phyloP scores from a whole-genome alignment of 2,329 filamentous ascomycete genomes.

The Dactylellina sp. region DNA sequence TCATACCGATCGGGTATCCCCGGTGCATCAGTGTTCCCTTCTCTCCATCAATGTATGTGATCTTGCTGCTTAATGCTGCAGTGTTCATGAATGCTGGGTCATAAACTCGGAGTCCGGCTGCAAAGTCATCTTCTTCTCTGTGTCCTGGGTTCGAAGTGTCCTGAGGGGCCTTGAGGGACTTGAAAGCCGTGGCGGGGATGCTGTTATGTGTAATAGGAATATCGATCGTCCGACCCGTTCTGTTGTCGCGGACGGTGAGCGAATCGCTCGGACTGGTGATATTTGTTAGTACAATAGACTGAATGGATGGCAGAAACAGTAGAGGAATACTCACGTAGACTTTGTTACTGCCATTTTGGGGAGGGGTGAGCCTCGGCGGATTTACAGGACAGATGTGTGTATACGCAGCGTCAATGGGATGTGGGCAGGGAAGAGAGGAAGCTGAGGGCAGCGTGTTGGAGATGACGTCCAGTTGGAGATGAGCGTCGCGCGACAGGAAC shows the following conservation, averaged over 20 bases:
- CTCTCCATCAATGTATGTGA: constrained; percentile 69
- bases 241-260: constrained; percentile 64
- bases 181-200: constrained; percentile 68
- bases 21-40: constrained; percentile 69
- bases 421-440: not conserved
- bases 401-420: no score
- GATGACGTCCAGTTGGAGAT: constrained; percentile 17
- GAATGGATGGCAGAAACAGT: not conserved
- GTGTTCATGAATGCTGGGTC: constrained; percentile 71
- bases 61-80: constrained; percentile 67
- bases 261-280: constrained; percentile 36
- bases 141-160: constrained; percentile 62
- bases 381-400: no score
- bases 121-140: constrained; percentile 63
- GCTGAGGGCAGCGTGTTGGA: constrained; percentile 23
- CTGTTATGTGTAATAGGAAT: constrained; percentile 68
- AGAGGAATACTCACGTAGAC: constrained; percentile 25
- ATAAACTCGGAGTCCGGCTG: constrained; percentile 66
- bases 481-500: constrained; percentile 13
- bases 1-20: constrained; percentile 66
- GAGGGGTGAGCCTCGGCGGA: not conserved
- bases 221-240: constrained; percentile 67
- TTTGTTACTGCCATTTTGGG: constrained; percentile 49
- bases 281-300: not conserved
- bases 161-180: constrained; percentile 66